phyloP scores from a whole-genome alignment of 768 basidiomycete genomes.

The Cyclocybe aegerita region DNA sequence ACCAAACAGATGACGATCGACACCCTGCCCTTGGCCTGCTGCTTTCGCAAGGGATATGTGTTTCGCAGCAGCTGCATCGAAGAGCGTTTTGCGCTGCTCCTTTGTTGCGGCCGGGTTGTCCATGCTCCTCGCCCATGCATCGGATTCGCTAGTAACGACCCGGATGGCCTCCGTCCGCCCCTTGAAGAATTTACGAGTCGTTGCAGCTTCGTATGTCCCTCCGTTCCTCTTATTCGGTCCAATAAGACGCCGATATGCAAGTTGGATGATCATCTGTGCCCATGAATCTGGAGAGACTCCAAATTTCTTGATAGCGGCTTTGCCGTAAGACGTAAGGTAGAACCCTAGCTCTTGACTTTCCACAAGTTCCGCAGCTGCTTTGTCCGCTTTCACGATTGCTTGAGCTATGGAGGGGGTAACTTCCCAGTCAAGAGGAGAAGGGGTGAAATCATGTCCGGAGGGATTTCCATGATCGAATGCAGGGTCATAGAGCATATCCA shows the following conservation, averaged over 20 bases:
- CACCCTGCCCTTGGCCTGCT: conserved; percentile 67
- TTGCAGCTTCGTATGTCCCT: conserved; percentile 92
- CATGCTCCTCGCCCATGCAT: conserved; percentile 79
- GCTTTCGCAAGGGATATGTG: conserved; percentile 67
- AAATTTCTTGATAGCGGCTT: conserved; percentile 81
- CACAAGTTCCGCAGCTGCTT: conserved; percentile 55
- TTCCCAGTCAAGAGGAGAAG: conserved; percentile 63
- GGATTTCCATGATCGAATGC: conserved; percentile 62
- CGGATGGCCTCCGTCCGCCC: conserved; percentile 95
- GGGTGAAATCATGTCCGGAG: conserved; percentile 24
- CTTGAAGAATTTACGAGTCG: conserved; percentile 84
- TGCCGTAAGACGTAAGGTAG: conserved; percentile 76
- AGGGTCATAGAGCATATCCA: conserved; percentile 56
- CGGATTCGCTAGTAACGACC: conserved; percentile 74
- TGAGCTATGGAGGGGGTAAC: conserved; percentile 42
- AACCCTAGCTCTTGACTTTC: conserved; percentile 63
- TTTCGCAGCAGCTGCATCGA: conserved; percentile 59
- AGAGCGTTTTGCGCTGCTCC: conserved; percentile 49
- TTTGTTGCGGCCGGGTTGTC: conserved; percentile 41
- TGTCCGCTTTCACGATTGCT: conserved; percentile 59
- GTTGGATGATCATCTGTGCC: conserved; percentile 90
- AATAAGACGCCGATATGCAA: conserved; percentile 79
- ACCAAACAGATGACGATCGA: conserved; percentile 91
- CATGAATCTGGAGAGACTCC: conserved; percentile 93
- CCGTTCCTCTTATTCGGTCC: conserved; percentile 55